Base-by-base conservation (phyloP, 148 eudicot species). In the Rhododendron simsii region DNA sequence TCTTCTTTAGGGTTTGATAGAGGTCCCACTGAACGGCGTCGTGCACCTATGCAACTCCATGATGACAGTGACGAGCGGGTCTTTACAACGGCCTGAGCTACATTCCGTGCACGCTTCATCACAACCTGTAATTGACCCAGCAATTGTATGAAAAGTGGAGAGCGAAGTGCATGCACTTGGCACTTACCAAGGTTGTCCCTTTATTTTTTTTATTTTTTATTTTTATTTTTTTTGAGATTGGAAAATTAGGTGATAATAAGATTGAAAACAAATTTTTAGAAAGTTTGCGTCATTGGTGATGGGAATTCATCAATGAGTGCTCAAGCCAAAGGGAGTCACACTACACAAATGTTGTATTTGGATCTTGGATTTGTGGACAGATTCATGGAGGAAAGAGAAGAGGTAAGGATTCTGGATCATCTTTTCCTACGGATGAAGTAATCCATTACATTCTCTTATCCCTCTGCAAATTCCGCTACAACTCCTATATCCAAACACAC, bases 41-140 rank as follows among this genome's bases (percentile, higher is more conserved):
- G 94, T 33, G 96, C 93, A 69, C 99, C 99, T 95, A 95, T 96
- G 80, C 99, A 96, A 18, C 94, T 89, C 99, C 99, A 96, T 57
- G 96, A 93, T 10, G 98, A 91, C 86, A 96, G 80, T 23, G 98
- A 90, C 47, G 98, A 92, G 48, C 95, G 99, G 28, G 95, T 93
- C 82, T 90, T 94, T 74, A 92, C 99, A 76, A 96, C 99, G 57
- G 99, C 98, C 87, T 92, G 93, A 30, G 98, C 98, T 57, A 95
- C 99, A 87, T 93, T 91, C 78, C 92, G 98, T 35, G 99, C 99
- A 67, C 95, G 91, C 89, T 88, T 96, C 92, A 96, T 95, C 87
- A 96, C 98, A 80, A 92, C 98, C 99, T 96, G 87, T 82, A 91
- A 73, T 63, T 75, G 28, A 81, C 33, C 39, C 80, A 67, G 57